phyloP scores from a whole-genome alignment of 805 yeast species.

The Lachancea kluyveri region DNA sequence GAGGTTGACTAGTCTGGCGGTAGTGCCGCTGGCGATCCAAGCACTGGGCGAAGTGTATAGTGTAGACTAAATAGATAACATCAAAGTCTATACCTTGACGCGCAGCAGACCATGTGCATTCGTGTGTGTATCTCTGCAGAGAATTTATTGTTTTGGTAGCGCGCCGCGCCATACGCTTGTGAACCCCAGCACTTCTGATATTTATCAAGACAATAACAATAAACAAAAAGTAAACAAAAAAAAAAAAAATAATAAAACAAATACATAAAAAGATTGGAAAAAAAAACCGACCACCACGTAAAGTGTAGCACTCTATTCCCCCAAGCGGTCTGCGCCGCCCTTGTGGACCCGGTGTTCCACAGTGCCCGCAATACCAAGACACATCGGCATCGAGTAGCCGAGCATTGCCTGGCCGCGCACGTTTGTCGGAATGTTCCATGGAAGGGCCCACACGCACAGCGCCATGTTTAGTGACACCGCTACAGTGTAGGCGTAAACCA shows the following conservation, averaged over 20 bases:
- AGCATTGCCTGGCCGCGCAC: slow-evolving; percentile 39
- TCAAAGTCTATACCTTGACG: too few species aligned
- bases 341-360: slow-evolving; percentile 42
- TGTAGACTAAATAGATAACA: background rate
- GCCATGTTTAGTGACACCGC: slow-evolving; percentile 14
- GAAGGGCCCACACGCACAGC: slow-evolving; percentile 21
- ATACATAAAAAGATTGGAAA: too few species aligned
- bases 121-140: too few species aligned
- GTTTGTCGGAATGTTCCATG: slow-evolving; percentile 25
- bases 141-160: too few species aligned
- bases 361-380: slow-evolving; percentile 65
- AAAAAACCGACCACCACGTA: slow-evolving; percentile 61
- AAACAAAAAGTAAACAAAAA: too few species aligned
- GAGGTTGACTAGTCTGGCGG: slow-evolving; percentile 31
- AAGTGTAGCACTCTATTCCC: slow-evolving; percentile 50
- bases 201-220: too few species aligned
- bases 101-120: too few species aligned
- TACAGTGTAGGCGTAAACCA: slow-evolving; percentile 32
- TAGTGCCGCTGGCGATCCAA: too few species aligned
- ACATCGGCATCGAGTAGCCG: slow-evolving; percentile 66
- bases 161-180: too few species aligned
- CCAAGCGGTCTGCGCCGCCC: slow-evolving; percentile 22
- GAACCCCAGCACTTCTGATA: too few species aligned
- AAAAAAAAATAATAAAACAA: too few species aligned
- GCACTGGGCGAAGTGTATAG: background rate